These are phyloP conservation scores for Myxozyma monticola DNA, from an alignment of 805 yeast genomes.

Conservation along the genomic window DNA sequence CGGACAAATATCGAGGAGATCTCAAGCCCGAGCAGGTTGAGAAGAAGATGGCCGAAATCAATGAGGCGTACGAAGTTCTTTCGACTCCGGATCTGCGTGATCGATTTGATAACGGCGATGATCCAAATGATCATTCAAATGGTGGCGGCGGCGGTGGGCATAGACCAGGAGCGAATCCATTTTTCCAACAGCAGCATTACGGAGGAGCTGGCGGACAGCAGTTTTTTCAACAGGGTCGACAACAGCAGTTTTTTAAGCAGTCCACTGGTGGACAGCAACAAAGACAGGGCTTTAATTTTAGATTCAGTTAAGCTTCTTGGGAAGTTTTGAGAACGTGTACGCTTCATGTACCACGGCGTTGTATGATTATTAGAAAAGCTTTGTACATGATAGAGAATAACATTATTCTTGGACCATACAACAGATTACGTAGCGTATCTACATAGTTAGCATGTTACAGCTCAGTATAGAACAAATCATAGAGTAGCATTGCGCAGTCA, in stretches of 20 bases:
- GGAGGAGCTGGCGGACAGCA: slow-evolving; percentile 12
- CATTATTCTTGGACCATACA: too few species aligned
- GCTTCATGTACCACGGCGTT: too few species aligned
- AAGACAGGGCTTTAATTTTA: slow-evolving; percentile 8
- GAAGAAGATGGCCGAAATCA: slow-evolving; percentile 83
- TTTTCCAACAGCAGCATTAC: slow-evolving; percentile 15
- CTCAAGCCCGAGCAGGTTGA: slow-evolving; percentile 69
- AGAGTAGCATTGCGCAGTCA: too few species aligned
- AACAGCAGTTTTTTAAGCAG: slow-evolving; percentile 6
- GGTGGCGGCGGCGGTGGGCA: slow-evolving; percentile 12
- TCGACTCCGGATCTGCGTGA: slow-evolving; percentile 63
- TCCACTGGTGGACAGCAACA: slow-evolving; percentile 1
- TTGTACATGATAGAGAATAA: too few species aligned
- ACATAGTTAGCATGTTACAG: too few species aligned
- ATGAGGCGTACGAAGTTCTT: slow-evolving; percentile 86
- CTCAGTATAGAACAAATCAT: too few species aligned
- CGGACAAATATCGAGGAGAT: slow-evolving; percentile 82
- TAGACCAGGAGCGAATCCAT: slow-evolving; percentile 9
- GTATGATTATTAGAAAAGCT: too few species aligned
- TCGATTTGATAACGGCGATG: slow-evolving; percentile 66
- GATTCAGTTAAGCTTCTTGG: not conserved
- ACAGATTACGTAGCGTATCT: too few species aligned
- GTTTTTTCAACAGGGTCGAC: slow-evolving; percentile 19
- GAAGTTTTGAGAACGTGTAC: not conserved
- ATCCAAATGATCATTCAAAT: slow-evolving; percentile 43